Conservation (phyloP, 2,329 filamentous ascomycete species). For the Monosporascus ibericus region DNA sequence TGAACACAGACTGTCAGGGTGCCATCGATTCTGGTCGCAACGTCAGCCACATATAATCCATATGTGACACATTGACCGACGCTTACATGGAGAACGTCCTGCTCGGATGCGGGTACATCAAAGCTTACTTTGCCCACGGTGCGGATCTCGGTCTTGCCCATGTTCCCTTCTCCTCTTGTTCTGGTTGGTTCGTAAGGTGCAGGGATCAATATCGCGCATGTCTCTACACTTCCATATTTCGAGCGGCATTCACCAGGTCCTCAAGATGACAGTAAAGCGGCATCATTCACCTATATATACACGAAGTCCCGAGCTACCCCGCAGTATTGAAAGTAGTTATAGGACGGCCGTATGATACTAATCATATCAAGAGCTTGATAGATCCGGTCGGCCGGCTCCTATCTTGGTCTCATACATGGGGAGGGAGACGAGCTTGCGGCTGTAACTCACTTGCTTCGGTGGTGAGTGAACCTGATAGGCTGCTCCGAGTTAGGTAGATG, state of each 20-base stretch:
- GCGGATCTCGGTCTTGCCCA: constrained; percentile 49
- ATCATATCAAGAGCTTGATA: background rate
- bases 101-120: constrained; percentile 63
- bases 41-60: constrained; percentile 4
- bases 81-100: constrained; percentile 64
- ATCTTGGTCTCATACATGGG: background rate
- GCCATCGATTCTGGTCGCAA: constrained; percentile 73
- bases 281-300: too few relatives aligned
- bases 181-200: background rate
- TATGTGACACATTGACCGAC: constrained; percentile 6
- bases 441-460: background rate
- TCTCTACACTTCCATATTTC: too few relatives aligned
- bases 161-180: constrained; percentile 10
- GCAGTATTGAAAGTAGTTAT: too few relatives aligned
- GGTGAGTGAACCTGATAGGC: background rate
- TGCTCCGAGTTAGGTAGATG: background rate
- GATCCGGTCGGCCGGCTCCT: background rate
- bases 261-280: too few relatives aligned
- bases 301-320: too few relatives aligned
- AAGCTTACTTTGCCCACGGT: constrained; percentile 69
- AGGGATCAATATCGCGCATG: background rate
- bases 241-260: too few relatives aligned
- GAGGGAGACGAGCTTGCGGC: background rate
- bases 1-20: constrained; percentile 68
- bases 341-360: background rate